phyloP scores from a whole-genome alignment of 306 rosid species.

The Sindora glabra region DNA sequence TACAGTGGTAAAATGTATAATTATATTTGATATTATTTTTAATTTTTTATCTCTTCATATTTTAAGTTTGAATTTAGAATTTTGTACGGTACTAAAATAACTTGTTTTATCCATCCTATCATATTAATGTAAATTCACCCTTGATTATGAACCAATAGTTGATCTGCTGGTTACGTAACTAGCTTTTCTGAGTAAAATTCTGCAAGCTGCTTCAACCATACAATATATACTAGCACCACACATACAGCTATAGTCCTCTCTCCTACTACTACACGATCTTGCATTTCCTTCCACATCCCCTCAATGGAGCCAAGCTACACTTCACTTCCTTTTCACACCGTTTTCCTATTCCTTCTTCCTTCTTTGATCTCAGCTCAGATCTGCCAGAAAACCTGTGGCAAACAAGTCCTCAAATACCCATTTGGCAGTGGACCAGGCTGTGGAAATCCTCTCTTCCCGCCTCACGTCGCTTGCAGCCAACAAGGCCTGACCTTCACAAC shows the following conservation, averaged over 20 bases:
- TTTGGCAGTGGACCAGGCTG: constrained; percentile 68
- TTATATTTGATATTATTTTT: too few relatives aligned
- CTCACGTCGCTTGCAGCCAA: constrained; percentile 39
- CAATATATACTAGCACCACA: constrained; percentile 22
- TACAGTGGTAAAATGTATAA: too few relatives aligned
- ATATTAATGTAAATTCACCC: too few relatives aligned
- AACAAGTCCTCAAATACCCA: constrained; percentile 49
- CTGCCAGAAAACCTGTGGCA: constrained; percentile 64
- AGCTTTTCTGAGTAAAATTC: too few relatives aligned
- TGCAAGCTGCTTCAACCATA: not conserved
- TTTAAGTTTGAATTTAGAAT: too few relatives aligned
- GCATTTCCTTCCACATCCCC: not conserved
- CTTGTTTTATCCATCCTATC: too few relatives aligned
- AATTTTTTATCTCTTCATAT: too few relatives aligned
- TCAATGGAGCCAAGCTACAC: constrained; percentile 18
- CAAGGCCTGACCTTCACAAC: constrained; percentile 53
- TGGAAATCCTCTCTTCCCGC: constrained; percentile 68
- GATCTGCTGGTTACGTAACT: not conserved
- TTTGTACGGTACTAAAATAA: too few relatives aligned
- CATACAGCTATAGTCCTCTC: not conserved
- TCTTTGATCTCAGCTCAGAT: constrained; percentile 35
- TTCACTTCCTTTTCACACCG: constrained; percentile 10
- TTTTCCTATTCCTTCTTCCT: constrained; percentile 25
- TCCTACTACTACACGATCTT: not conserved
- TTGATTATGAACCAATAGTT: not conserved